Base-by-base conservation (phyloP, 257 asterid species). In the Solanum chilense region DNA sequence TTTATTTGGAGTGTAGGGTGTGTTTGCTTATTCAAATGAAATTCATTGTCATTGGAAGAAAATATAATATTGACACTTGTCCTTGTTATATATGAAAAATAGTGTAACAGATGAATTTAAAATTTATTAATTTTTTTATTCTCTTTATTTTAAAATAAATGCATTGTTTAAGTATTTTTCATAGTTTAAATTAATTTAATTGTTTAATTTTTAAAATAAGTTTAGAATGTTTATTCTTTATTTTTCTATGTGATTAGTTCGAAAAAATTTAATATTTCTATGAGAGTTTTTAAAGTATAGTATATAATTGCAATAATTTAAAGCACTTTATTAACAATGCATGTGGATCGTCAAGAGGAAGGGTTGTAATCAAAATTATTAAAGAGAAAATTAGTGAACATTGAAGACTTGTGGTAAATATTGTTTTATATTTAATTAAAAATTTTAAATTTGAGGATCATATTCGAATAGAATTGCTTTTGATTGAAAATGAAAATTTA, bases 41-140 rank as follows among this genome's bases (percentile, higher is more conserved):
- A 52, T 82, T 73, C 49, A 9, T 75, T 84, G 85, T 39, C 37
- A 71, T 52, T 52, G 10, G 21, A 29, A 14, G 41, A 29, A 87
- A 13, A 87, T 90, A 90, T 89, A 33, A 18, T 49, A 83, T 82
- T 90, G 85, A 89, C 92, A 88, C 76, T 14, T 6, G 41, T 31
- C 62, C 62, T 52, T 31, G 84, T 81, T 80, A 15, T n/a, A 42
- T 15, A 76, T 33, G 89, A 90, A 87, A 88, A 84, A 85, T 86
- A 85, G 87, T 42, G 3, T 9, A 1, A 2, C 9, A 3, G 9
- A 3, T 9, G 18, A 7, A 12, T 25, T 5, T 14, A 12, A 1
- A 20, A 58, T 58, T 58, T 23, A 10, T 62, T 9, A 4, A 23
- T 62, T 62, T 4, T 62, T 16, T 16, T 52, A 52, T 16, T 52